Base-by-base conservation (phyloP, 2,329 filamentous ascomycete species). In the Colletotrichum sojae region DNA sequence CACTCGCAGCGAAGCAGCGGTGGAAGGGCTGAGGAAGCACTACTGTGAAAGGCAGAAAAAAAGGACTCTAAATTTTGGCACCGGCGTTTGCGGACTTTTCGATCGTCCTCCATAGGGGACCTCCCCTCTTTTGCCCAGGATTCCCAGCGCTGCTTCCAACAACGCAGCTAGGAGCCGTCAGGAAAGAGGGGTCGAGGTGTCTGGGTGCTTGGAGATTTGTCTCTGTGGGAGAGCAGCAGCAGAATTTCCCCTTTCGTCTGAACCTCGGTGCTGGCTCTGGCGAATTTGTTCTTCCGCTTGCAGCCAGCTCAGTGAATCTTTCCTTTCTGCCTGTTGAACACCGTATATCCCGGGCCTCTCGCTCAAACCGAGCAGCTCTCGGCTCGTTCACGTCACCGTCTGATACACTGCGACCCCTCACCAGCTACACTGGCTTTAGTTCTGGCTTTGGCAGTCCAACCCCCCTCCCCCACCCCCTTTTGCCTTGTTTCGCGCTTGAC, bases 41-140 rank as follows among this genome's bases (percentile, higher is more conserved):
- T 53, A 43, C 27, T 31, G 31, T 15, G 22, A 45, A 51, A 46
- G 22, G 31, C 8, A 36, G 31, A 36, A 36, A 36, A 36, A 36
- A 36, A 10, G 6, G 13, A 27, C 25, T 36, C 39, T 27, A 63
- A 57, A 27, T 45, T 36, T 57, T 43, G 54, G 46, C 58, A 46
- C 39, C 64, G 64, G 64, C 59, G 59, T 63, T 57, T 57, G 45
- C 64, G 64, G 64, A 63, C 53, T 67, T 39, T 39, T 63, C 45
- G 64, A 68, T 58, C 60, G 65, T 48, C 36, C 25, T 48, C 55
- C 45, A 52, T 43, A 20, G 53, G 54, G 61, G 49, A 56, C 40
- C 48, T 36, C 9, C 55, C 43, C 61, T 69, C 52, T 18, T 45
- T 31, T 45, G 5, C 13, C 18, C 27, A 31, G 48, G 45, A 27